These are phyloP conservation scores for Myrica gale DNA, from an alignment of 306 rosid species.

Conservation along the genomic window DNA sequence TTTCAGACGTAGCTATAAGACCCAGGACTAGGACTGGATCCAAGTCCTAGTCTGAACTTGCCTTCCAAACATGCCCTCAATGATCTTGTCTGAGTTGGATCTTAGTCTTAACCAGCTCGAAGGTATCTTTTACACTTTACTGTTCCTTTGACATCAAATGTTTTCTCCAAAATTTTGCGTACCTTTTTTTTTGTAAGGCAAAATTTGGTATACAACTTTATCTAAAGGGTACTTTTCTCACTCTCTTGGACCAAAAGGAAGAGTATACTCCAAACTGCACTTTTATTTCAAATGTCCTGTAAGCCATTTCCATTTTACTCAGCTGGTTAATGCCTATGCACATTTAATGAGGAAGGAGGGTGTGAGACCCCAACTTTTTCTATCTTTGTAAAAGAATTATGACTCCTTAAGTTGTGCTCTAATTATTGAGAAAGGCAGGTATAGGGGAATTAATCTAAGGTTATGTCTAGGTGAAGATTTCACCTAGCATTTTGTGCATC, in stretches of 20 bases:
- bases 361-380: too few relatives aligned
- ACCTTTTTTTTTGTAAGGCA: neutral
- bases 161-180: neutral
- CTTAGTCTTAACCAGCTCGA: conserved; percentile 68
- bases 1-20: too few relatives aligned
- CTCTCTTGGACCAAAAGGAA: neutral
- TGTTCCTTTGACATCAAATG: neutral
- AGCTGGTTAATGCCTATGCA: neutral
- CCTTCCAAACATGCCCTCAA: neutral
- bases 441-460: too few relatives aligned
- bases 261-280: neutral
- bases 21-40: too few relatives aligned
- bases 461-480: too few relatives aligned
- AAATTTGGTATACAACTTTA: neutral
- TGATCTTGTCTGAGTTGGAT: conserved; percentile 73
- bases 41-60: too few relatives aligned
- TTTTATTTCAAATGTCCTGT: neutral
- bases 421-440: too few relatives aligned
- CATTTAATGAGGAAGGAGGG: too few relatives aligned
- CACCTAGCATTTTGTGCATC: too few relatives aligned
- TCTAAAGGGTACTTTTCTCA: neutral
- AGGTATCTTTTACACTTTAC: conserved; percentile 43
- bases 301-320: neutral
- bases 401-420: too few relatives aligned
- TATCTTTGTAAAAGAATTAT: too few relatives aligned